Conservation (phyloP, 129 eudicot genomes). For the Flaveria bidentis region DNA sequence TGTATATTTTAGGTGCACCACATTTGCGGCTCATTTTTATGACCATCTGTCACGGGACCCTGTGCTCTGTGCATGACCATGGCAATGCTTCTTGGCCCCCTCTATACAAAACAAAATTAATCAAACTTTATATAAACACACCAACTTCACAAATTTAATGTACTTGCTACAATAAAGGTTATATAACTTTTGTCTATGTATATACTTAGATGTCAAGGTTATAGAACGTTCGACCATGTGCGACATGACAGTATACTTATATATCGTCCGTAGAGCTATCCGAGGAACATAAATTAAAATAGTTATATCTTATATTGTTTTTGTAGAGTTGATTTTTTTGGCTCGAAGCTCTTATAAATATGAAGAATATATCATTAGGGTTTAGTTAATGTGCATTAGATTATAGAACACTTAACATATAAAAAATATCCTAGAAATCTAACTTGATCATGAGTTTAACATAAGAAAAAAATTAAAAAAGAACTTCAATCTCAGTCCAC, state of each 20-base stretch:
- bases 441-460: no score
- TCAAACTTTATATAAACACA: neutral
- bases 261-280: neutral
- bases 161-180: constrained; percentile 10
- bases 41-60: constrained; percentile 21
- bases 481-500: no score
- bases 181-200: neutral
- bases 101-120: neutral
- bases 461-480: no score
- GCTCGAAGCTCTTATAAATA: no score
- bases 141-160: neutral
- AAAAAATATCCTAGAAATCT: no score
- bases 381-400: no score
- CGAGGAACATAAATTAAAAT: neutral
- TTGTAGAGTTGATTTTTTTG: neutral
- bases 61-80: constrained; percentile 4
- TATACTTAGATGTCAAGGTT: neutral
- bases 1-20: constrained; percentile 28
- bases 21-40: constrained; percentile 27
- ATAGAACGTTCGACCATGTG: neutral
- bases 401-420: no score
- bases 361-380: no score
- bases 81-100: constrained; percentile 21
- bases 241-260: neutral
- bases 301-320: no score